Percentiles rank a stretch among this genome's conserved stretches.
Conservation (phyloP, 148 eudicot species). For the Rhododendron ferrugineum region DNA sequence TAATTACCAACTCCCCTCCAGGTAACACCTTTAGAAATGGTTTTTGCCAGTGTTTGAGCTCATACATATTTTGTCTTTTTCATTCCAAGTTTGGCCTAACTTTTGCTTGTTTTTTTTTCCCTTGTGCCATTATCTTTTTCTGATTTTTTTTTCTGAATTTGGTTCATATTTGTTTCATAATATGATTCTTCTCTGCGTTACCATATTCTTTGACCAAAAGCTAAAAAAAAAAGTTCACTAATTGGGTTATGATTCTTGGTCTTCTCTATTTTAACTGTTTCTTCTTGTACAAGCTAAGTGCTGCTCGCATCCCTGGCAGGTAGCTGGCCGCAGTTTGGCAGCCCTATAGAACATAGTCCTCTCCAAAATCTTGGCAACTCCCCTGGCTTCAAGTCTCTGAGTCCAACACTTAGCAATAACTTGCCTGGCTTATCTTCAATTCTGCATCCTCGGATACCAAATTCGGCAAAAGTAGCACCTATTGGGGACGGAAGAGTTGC, state of each 20-base stretch:
- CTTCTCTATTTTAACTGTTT: neutral
- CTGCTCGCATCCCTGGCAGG: conserved; percentile 33
- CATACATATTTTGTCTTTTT: neutral
- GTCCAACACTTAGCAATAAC: conserved; percentile 42
- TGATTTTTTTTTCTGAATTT: neutral
- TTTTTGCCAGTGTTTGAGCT: neutral
- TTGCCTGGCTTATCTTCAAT: conserved; percentile 62
- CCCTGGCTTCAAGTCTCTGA: conserved; percentile 44
- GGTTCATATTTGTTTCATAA: neutral
- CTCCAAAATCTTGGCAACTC: conserved; percentile 48
- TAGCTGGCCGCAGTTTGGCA: conserved; percentile 59
- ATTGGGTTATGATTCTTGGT: neutral
- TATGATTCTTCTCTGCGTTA: neutral
- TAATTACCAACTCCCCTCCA: conserved; percentile 69
- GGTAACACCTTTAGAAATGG: conserved; percentile 29
- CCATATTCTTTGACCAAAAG: neutral
- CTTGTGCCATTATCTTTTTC: neutral
- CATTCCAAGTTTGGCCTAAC: neutral
- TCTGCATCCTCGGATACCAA: conserved; percentile 47
- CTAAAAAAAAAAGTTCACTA: neutral
- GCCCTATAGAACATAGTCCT: conserved; percentile 52
- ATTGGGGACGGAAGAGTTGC: conserved; percentile 52
- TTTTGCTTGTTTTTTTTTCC: neutral
- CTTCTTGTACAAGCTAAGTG: conserved; percentile 1
- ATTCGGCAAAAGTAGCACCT: conserved; percentile 52